phyloP scores from a whole-genome alignment of 805 yeast species.

The Allodekkera sacchari region DNA sequence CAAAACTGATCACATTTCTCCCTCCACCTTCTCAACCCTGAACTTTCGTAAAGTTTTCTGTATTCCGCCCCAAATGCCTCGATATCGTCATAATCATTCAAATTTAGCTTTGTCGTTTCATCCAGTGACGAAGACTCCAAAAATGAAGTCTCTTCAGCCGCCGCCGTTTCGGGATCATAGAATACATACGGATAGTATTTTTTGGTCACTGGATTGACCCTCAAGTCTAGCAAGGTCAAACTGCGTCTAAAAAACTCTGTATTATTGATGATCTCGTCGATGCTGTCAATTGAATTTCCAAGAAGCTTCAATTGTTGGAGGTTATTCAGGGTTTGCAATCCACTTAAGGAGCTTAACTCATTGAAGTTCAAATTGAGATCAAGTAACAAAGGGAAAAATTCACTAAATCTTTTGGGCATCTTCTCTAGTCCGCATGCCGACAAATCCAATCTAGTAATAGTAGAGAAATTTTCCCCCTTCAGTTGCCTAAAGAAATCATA shows the following conservation, averaged over 20 bases:
- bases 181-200: conserved; percentile 47
- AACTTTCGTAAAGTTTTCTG: conserved; percentile 28
- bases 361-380: conserved; percentile 46
- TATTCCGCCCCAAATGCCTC: conserved; percentile 43
- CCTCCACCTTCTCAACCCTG: conserved; percentile 31
- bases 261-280: conserved; percentile 26
- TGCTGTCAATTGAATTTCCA: conserved; percentile 34
- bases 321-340: conserved; percentile 26
- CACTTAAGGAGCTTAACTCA: conserved; percentile 26
- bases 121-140: conserved; percentile 9
- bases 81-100: conserved; percentile 42
- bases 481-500: conserved; percentile 5
- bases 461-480: conserved; percentile 15
- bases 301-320: conserved; percentile 34
- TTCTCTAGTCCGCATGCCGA: conserved; percentile 36
- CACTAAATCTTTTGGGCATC: conserved; percentile 30
- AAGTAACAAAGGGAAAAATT: conserved; percentile 36
- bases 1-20: conserved; percentile 24
- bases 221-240: conserved; percentile 34
- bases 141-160: conserved; percentile 3
- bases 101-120: conserved; percentile 27
- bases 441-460: conserved; percentile 32
- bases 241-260: conserved; percentile 22
- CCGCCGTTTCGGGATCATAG: conserved; percentile 31
- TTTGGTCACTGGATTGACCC: conserved; percentile 40